A percentile compares a stretch with the other conserved stretches of the same genome.
phyloP scores from a whole-genome alignment of 192 early-diverging fungal genomes.

The Dissophora globulifera region DNA sequence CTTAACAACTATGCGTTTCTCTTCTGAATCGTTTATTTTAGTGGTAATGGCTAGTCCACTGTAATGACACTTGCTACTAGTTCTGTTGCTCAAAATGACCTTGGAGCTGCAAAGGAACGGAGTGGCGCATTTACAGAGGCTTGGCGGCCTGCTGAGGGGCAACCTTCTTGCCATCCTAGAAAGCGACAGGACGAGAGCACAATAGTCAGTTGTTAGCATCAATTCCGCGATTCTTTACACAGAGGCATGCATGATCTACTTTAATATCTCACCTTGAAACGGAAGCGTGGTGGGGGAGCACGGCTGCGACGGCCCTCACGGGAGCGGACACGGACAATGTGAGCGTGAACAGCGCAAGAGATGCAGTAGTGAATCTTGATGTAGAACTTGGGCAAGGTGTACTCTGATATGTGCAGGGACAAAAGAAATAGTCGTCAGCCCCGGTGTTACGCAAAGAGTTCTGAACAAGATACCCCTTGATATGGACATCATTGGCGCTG shows the following conservation, averaged over 20 bases:
- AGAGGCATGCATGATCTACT: too few relatives aligned
- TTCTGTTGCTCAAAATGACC: too few relatives aligned
- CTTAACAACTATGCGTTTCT: constrained; percentile 36
- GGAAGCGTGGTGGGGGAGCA: constrained; percentile 91
- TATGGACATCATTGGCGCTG: too few relatives aligned
- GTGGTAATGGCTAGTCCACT: too few relatives aligned
- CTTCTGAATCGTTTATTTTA: constrained; percentile 40
- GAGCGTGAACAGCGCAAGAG: constrained; percentile 96
- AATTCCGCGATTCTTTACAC: too few relatives aligned
- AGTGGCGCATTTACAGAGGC: constrained; percentile 51
- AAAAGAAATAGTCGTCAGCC: not conserved
- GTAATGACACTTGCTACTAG: too few relatives aligned
- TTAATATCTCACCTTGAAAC: constrained; percentile 77
- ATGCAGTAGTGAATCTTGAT: constrained; percentile 98
- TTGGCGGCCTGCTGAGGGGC: constrained; percentile 52
- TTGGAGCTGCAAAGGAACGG: not conserved
- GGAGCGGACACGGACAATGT: constrained; percentile 95
- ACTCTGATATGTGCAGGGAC: constrained; percentile 58
- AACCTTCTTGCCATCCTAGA: constrained; percentile 72
- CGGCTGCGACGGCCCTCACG: constrained; percentile 89
- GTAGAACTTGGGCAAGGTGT: constrained; percentile 98
- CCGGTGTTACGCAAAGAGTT: too few relatives aligned
- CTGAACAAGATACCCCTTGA: too few relatives aligned
- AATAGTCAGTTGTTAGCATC: not conserved
- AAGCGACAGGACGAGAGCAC: not conserved